phyloP scores from a whole-genome alignment of 495 filamentous ascomycete species.

The Penicillium dipodomyicola region DNA sequence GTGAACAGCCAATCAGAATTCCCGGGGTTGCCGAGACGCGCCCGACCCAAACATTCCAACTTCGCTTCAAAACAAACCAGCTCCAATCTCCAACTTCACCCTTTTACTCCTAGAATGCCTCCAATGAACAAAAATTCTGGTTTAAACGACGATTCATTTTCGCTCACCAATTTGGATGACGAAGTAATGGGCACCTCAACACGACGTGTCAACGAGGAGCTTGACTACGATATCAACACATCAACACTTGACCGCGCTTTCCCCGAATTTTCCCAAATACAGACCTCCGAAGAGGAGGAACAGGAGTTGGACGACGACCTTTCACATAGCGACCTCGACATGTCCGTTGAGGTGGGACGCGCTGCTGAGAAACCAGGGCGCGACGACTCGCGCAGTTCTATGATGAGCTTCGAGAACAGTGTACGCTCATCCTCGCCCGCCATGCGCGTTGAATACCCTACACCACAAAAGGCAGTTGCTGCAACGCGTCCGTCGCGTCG shows the following conservation, averaged over 20 bases:
- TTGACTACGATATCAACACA: constrained; percentile 57
- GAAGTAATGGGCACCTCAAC: constrained; percentile 13
- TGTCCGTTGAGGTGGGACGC: constrained; percentile 48
- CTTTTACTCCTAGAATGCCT: constrained; percentile 5
- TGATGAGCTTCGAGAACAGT: constrained; percentile 50
- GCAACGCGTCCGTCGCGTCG: constrained; percentile 26
- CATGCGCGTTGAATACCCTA: constrained; percentile 46
- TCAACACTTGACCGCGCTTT: constrained; percentile 62
- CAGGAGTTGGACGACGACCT: constrained; percentile 23
- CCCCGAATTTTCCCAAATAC: constrained; percentile 55
- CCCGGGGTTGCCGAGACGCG: constrained; percentile 18
- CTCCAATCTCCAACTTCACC: neutral
- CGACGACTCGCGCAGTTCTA: constrained; percentile 45
- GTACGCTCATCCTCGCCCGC: constrained; percentile 49
- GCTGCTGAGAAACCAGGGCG: constrained; percentile 36
- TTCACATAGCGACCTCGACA: constrained; percentile 32
- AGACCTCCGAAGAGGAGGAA: constrained; percentile 40
- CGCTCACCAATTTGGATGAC: constrained; percentile 10
- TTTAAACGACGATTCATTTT: constrained; percentile 9
- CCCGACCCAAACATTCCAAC: constrained; percentile 19
- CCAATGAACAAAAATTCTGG: constrained; percentile 3
- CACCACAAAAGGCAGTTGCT: constrained; percentile 39
- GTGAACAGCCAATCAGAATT: constrained; percentile 9
- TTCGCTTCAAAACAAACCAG: constrained; percentile 16
- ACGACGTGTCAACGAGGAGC: constrained; percentile 33